A percentile compares a stretch with the other conserved stretches of the same genome.
Evolutionary conservation across 2,329 filamentous ascomycete genomes (phyloP).

Genomic region (Trichoderma sp.): DNA sequence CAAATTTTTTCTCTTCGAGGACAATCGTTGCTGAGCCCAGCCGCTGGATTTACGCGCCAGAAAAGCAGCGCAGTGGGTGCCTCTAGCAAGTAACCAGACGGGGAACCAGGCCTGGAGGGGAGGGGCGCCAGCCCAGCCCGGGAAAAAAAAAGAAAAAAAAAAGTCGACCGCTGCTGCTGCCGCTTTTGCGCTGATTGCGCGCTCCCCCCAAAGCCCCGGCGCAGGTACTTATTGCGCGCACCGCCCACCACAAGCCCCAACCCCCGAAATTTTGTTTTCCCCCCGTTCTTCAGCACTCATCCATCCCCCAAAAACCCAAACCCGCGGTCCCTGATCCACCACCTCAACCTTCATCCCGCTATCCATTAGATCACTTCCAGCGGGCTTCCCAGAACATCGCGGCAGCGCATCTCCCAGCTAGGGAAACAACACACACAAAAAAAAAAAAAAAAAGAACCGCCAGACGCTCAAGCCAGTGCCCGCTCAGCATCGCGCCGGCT

Average conservation of each 20-base stretch:
- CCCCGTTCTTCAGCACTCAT: conserved; percentile 31
- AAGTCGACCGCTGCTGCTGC: conserved; percentile 23
- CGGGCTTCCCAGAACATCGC: conserved; percentile 13
- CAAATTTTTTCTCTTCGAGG: conserved; percentile 3
- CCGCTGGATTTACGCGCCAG: conserved; percentile 11
- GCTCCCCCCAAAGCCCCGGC: conserved; percentile 22
- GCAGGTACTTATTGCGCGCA: conserved; percentile 37
- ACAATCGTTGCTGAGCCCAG: not conserved
- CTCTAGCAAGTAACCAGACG: conserved; percentile 12
- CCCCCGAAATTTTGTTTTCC: conserved; percentile 31
- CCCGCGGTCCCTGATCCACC: conserved; percentile 21
- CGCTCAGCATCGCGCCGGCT: conserved; percentile 8
- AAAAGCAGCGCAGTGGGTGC: conserved; percentile 13
- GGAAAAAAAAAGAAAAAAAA: conserved; percentile 11
- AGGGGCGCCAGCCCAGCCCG: conserved; percentile 10
- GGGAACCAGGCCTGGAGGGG: conserved; percentile 17
- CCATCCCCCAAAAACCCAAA: conserved; percentile 26
- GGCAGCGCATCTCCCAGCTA: conserved; percentile 9
- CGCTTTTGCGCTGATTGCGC: conserved; percentile 35
- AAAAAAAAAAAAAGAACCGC: not conserved
- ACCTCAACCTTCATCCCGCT: conserved; percentile 21
- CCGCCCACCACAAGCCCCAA: conserved; percentile 32
- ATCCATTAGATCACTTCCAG: conserved; percentile 15
- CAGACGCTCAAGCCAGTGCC: not conserved
- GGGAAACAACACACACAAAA: not conserved